Evolutionary conservation across 2,329 filamentous ascomycete species (phyloP).

Genomic region (Chrysoporthe austroafricana): DNA sequence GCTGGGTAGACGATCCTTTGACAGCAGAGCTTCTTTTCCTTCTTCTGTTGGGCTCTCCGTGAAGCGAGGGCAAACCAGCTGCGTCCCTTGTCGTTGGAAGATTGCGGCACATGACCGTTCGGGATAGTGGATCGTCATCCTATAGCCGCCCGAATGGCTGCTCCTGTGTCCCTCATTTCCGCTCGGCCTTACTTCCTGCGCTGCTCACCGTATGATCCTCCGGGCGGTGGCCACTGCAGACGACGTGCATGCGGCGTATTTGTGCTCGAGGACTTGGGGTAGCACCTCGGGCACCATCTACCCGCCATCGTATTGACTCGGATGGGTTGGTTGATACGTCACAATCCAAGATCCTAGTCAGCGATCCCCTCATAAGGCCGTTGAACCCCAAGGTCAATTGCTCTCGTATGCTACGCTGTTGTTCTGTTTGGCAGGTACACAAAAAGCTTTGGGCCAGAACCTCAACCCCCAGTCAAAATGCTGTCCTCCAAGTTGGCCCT

Average conservation of each 20-base stretch:
- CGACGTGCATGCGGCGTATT: not conserved
- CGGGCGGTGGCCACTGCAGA: not conserved
- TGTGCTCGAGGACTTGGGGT: not conserved
- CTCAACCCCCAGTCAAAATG: slow-evolving; percentile 8
- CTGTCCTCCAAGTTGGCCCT: not conserved
- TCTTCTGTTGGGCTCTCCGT: not conserved
- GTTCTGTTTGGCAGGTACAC: not conserved
- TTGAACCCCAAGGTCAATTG: not conserved
- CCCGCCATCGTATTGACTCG: not conserved
- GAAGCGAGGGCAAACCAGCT: not conserved
- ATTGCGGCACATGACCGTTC: not conserved
- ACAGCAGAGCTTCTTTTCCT: not conserved
- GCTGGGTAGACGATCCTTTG: not conserved
- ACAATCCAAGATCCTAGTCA: not conserved
- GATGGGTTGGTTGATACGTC: not conserved
- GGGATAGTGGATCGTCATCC: slow-evolving; percentile 10
- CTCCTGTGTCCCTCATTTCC: not conserved
- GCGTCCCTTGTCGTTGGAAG: not conserved
- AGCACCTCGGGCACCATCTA: not conserved
- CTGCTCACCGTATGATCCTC: not conserved
- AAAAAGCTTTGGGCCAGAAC: not conserved
- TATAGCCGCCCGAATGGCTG: slow-evolving; percentile 13
- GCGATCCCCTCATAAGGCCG: slow-evolving; percentile 15
- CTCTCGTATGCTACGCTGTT: too few species aligned
- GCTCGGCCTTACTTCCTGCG: slow-evolving; percentile 2